Conservation (phyloP, 495 filamentous ascomycete species). For the Neurospora sp. region DNA sequence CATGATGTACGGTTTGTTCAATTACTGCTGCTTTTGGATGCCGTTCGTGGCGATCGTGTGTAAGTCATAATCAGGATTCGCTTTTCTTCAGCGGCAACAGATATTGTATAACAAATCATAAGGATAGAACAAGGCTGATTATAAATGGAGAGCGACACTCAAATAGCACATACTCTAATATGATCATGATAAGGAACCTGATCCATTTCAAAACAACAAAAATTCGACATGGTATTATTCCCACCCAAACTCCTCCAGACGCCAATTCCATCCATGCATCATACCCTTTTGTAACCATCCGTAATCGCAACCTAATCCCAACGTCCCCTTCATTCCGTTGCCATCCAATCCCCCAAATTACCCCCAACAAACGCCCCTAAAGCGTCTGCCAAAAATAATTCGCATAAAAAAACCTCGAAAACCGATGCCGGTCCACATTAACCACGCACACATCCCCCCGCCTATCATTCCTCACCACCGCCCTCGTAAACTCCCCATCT, state of each 20-base stretch:
- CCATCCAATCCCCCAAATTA: neutral
- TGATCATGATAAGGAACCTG: neutral
- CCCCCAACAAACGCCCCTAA: constrained; percentile 23
- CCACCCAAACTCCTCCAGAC: neutral
- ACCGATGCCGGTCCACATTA: constrained; percentile 77
- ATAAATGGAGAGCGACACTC: neutral
- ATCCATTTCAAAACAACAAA: neutral
- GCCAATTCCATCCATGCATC: neutral
- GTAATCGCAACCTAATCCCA: neutral
- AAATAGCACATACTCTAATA: neutral
- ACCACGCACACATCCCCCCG: constrained; percentile 93
- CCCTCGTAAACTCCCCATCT: constrained; percentile 69
- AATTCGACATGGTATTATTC: neutral
- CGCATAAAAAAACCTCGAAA: constrained; percentile 84
- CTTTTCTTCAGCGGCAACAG: neutral
- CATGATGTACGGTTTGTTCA: neutral
- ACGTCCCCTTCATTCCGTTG: neutral
- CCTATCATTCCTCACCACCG: constrained; percentile 73
- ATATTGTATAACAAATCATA: neutral
- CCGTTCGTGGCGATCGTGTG: no score
- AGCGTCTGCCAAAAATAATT: constrained; percentile 95
- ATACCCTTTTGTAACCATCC: neutral
- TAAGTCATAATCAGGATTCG: neutral
- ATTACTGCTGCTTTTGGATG: neutral
- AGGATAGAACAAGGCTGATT: neutral